Evolutionary conservation across 345 rosid species (phyloP), one percentile per base, ranked within the genome.

Genomic region (Capsella bursapastoris): DNA sequence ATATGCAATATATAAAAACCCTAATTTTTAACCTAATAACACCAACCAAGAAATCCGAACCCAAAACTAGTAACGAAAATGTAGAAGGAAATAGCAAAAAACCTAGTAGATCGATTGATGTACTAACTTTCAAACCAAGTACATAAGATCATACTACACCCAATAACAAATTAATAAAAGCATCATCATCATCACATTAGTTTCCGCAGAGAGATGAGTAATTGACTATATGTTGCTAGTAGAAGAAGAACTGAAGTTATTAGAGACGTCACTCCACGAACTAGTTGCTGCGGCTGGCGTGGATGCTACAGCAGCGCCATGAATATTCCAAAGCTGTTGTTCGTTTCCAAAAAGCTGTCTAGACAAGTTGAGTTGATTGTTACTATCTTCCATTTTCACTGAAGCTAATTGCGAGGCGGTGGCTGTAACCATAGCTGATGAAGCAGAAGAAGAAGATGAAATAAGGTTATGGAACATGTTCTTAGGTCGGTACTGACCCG

Each of bases 181-280:
- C 62, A 71, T 29, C 48, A 38, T 28, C 57, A 61, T 75, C 68
- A 69, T 43, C 64, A 57, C 44, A 56, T 25, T 47, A 56, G 58
- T 15, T 52, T n/a, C 29, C 6, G 40, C 67, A 66, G n/a, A 47
- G 37, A 32, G 50, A 43, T 35, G 37, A 31, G 4, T 43, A 43
- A 43, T 11, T 55, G 59, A 63, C 65, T 71, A 77, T 49, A 77
- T 71, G 41, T 78, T 78, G 41, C 81, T 78, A 51, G 81, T 73
- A 29, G 82, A 79, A 68, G 79, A 79, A 53, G 75, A 73, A 49
- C 78, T 79, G 62, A 79, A 73, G 50, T 79, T 77, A 71, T 71
- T 79, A 61, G 82, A 79, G 62, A 73, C 71, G 34, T 79, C 82
- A 64, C 78, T 79, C 82, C 82, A 79, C 10, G 82, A 79, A 68